A percentile compares a stretch with the other conserved stretches of the same genome.
phyloP scores from a whole-genome alignment of 192 early-diverging fungal genomes.

The Mortierella antarctica region DNA sequence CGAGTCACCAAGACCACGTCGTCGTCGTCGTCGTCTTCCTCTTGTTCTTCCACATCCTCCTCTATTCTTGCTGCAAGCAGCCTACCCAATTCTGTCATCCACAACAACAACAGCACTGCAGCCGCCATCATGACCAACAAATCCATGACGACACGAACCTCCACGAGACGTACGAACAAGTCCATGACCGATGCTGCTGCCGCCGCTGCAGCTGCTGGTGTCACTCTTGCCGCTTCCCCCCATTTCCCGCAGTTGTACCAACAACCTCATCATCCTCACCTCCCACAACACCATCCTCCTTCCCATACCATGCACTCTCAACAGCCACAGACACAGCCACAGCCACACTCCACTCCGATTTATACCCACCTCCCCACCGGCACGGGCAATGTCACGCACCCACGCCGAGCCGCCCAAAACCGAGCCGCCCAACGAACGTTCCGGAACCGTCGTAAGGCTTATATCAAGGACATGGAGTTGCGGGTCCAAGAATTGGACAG shows the following conservation, averaged over 20 bases:
- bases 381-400: slow-evolving; percentile 41
- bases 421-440: slow-evolving; percentile 93
- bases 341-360: not conserved
- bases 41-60: not conserved
- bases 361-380: not conserved
- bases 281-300: not conserved
- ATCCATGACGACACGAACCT: not conserved
- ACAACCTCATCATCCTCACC: not conserved
- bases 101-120: too few relatives aligned
- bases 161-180: not conserved
- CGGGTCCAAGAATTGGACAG: slow-evolving; percentile 70
- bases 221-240: not conserved
- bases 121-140: not conserved
- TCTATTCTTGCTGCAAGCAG: not conserved
- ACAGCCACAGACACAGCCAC: not conserved
- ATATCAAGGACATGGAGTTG: slow-evolving; percentile 83
- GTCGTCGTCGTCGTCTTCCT: not conserved
- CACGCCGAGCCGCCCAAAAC: slow-evolving; percentile 91
- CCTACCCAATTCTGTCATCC: too few relatives aligned
- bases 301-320: not conserved
- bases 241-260: not conserved
- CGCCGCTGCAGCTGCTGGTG: not conserved
- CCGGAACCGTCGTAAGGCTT: slow-evolving; percentile 85
- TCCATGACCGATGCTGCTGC: not conserved
- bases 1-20: not conserved